Evolutionary conservation across 2,329 filamentous ascomycete genomes (phyloP).

Genomic region (Pseudogymnoascus sp.): DNA sequence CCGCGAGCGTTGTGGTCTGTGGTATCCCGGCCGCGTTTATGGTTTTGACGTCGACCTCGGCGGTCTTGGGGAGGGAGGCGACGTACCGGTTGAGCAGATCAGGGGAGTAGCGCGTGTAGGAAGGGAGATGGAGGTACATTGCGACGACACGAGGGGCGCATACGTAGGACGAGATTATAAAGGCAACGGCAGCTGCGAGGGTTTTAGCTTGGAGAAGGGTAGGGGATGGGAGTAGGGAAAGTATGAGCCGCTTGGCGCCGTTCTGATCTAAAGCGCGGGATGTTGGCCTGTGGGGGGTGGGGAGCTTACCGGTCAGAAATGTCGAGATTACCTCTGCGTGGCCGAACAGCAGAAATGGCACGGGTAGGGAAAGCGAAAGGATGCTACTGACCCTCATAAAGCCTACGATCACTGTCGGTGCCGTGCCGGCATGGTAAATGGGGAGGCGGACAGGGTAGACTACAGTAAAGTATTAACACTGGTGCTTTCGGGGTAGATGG

Average conservation of each 20-base stretch:
- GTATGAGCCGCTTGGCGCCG: neutral
- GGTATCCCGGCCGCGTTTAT: slow-evolving; percentile 35
- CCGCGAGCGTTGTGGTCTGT: slow-evolving; percentile 7
- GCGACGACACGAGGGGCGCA: slow-evolving; percentile 67
- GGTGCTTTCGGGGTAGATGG: neutral
- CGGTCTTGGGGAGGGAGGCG: slow-evolving; percentile 35
- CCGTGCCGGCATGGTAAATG: slow-evolving; percentile 68
- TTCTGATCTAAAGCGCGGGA: neutral
- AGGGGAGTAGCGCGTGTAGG: slow-evolving; percentile 53
- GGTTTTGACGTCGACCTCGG: slow-evolving; percentile 33
- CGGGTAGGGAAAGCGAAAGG: slow-evolving; percentile 38
- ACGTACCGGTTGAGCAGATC: slow-evolving; percentile 43
- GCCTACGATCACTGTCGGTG: slow-evolving; percentile 58
- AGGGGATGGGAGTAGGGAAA: slow-evolving; percentile 33
- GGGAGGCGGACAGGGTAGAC: slow-evolving; percentile 52
- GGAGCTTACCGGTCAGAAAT: neutral
- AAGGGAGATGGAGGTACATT: slow-evolving; percentile 61
- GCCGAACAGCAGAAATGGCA: neutral
- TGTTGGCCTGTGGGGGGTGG: neutral
- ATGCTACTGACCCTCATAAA: slow-evolving; percentile 64
- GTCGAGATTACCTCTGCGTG: neutral
- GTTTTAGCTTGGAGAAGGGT: slow-evolving; percentile 11
- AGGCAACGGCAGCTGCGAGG: slow-evolving; percentile 42
- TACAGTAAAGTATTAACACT: slow-evolving; percentile 19
- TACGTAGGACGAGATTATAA: slow-evolving; percentile 55